Evolutionary conservation across 495 filamentous ascomycete genomes (phyloP).

Genomic region (Neurospora sp.): DNA sequence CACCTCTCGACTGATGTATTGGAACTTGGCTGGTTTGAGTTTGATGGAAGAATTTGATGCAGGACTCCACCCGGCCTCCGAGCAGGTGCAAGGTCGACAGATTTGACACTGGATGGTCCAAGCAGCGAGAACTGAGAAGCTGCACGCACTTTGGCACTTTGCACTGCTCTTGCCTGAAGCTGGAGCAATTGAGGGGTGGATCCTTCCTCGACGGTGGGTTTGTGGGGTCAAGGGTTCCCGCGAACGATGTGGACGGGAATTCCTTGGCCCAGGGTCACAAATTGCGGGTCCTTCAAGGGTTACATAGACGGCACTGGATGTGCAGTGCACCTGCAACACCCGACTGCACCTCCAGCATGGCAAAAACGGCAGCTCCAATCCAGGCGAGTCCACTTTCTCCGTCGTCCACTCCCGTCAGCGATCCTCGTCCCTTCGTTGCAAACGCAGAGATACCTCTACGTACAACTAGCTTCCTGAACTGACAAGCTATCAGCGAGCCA

Average conservation of each 20-base stretch:
- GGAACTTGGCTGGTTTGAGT: not conserved
- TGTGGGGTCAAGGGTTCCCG: not conserved
- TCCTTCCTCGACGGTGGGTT: not conserved
- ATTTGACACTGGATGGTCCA: not conserved
- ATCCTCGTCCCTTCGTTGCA: not conserved
- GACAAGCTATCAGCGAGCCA: not conserved
- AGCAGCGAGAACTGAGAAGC: not conserved
- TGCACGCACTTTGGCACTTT: not conserved
- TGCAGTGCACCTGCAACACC: not conserved
- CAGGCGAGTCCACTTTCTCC: not conserved
- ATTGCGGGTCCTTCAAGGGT: not conserved
- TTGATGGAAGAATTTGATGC: not conserved
- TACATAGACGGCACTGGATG: not conserved
- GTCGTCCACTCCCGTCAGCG: not conserved
- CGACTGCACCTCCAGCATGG: not conserved
- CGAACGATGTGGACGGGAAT: not conserved
- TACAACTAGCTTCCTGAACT: not conserved
- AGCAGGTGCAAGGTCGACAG: not conserved
- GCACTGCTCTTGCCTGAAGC: not conserved
- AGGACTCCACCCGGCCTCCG: not conserved
- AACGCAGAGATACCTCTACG: not conserved
- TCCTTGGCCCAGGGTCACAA: not conserved
- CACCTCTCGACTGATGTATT: not conserved
- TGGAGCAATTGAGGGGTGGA: not conserved
- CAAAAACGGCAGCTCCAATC: not conserved